Evolutionary conservation across 2,329 filamentous ascomycete genomes (phyloP), one percentile per base, ranked within the genome.

Genomic region (Reticulascus tulasneorum): DNA sequence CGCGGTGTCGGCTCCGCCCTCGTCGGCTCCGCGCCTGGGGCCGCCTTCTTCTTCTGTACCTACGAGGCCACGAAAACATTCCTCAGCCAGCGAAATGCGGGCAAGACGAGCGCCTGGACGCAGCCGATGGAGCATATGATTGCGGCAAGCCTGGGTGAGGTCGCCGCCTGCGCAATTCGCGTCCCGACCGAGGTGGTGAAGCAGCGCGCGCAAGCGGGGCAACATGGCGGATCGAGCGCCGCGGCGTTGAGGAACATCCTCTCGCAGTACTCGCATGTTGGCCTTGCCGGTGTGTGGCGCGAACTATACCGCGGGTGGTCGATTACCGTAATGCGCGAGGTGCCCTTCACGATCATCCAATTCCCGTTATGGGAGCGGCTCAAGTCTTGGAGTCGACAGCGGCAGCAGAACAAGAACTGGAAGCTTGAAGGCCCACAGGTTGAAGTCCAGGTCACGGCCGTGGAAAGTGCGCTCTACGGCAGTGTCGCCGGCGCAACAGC

Each of bases 171-270:
- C 62, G 81, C 89, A 2, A 82, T 98, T 7, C 74, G 93, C 36
- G 93, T 98, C 15, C 93, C 93, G 8, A 97, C 90, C 1, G 93
- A 98, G 59, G 93, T 98, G 5, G 77, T 98, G 52, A 98, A 98
- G 75, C 93, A 97, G 71, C 77, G 94, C 40, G 90, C 93, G 13
- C 93, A 98, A 64, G 93, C 93, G 0, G 80, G 82, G 6, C 81
- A 90, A 53, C 83, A 90, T 63, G 80, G 86, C 6, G 82, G 81
- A 3, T 81, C 77, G 6, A 85, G 79, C 10, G 59, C 79, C 12
- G 66, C 71, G 0, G 83, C 88, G 2, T 68, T 96, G 37, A 69
- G 66, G 37, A 78, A 82, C 40, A 95, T 96, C 35, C 63, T 88
- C 23, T 60, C 66, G 5, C 67, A 69, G 30, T 62, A 66, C 44